These are phyloP conservation scores for Cryptococcus sp. DNA, from an alignment of 1,284 basidiomycete genomes.

Conservation along the genomic window DNA sequence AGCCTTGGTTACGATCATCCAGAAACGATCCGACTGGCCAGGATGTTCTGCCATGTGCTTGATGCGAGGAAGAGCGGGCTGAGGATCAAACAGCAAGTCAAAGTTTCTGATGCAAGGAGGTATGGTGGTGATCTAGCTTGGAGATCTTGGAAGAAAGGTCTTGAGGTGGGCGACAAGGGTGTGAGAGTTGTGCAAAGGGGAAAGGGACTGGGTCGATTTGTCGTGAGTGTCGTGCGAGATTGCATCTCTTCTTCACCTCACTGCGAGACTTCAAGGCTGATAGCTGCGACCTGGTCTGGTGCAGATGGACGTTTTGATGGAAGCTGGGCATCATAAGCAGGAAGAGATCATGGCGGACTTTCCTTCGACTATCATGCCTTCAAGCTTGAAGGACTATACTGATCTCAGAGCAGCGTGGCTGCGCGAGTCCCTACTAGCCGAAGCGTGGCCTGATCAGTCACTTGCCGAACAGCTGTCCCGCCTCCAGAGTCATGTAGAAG, in stretches of 20 bases:
- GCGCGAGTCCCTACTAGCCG: neutral
- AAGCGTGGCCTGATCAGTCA: neutral
- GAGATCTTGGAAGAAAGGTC: constrained; percentile 33
- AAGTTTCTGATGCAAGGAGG: constrained; percentile 14
- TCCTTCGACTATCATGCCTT: constrained; percentile 11
- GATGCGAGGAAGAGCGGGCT: constrained; percentile 46
- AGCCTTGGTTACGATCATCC: constrained; percentile 30
- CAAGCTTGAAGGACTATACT: constrained; percentile 8
- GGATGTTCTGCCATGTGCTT: constrained; percentile 42
- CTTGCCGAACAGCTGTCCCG: constrained; percentile 1
- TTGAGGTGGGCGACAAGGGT: constrained; percentile 5
- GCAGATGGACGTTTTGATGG: constrained; percentile 37
- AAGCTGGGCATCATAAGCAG: constrained; percentile 10
- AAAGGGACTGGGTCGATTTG: constrained; percentile 19
- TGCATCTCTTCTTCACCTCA: too few relatives aligned
- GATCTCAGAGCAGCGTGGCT: constrained; percentile 2
- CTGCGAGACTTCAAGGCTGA: neutral
- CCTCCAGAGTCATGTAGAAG: constrained; percentile 7
- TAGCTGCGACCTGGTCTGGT: constrained; percentile 1
- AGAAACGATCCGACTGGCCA: constrained; percentile 34
- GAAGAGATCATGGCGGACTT: constrained; percentile 24
- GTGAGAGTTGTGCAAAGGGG: constrained; percentile 10
- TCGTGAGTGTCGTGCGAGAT: constrained; percentile 25
- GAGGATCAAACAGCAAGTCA: constrained; percentile 21
- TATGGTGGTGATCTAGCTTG: constrained; percentile 29